Conservation (phyloP, 495 filamentous ascomycete species). For the Penicillium mononematosum region DNA sequence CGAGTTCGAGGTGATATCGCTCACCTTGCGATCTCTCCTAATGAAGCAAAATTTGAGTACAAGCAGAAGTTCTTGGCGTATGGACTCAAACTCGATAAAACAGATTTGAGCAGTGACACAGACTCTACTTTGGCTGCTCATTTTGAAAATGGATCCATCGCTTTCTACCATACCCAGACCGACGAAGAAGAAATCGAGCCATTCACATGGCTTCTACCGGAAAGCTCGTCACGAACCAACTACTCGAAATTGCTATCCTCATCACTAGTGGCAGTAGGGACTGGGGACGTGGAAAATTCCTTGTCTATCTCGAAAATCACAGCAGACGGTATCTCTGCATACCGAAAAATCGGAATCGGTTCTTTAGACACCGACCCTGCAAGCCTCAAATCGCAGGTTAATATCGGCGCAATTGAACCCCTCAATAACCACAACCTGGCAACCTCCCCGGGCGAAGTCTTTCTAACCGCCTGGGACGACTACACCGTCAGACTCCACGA, state of each 20-base stretch:
- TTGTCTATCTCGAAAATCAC: conserved; percentile 52
- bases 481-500: conserved; percentile 66
- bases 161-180: conserved; percentile 45
- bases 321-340: conserved; percentile 35
- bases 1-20: conserved; percentile 40
- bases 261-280: conserved; percentile 49
- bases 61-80: conserved; percentile 36
- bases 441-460: conserved; percentile 47
- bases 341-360: conserved; percentile 36
- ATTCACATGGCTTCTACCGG: conserved; percentile 37
- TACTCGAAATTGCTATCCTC: conserved; percentile 55
- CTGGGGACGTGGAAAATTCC: conserved; percentile 44
- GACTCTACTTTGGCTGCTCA: conserved; percentile 48
- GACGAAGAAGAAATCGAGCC: conserved; percentile 34
- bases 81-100: conserved; percentile 30
- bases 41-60: conserved; percentile 26
- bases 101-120: conserved; percentile 32
- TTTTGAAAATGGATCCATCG: conserved; percentile 41
- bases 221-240: conserved; percentile 33
- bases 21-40: conserved; percentile 36
- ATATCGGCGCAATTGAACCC: conserved; percentile 53
- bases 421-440: conserved; percentile 37
- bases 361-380: conserved; percentile 18
- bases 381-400: conserved; percentile 20
- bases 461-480: conserved; percentile 63